phyloP scores from a whole-genome alignment of 1,284 basidiomycete species.

The Ganoderma resinaceum region DNA sequence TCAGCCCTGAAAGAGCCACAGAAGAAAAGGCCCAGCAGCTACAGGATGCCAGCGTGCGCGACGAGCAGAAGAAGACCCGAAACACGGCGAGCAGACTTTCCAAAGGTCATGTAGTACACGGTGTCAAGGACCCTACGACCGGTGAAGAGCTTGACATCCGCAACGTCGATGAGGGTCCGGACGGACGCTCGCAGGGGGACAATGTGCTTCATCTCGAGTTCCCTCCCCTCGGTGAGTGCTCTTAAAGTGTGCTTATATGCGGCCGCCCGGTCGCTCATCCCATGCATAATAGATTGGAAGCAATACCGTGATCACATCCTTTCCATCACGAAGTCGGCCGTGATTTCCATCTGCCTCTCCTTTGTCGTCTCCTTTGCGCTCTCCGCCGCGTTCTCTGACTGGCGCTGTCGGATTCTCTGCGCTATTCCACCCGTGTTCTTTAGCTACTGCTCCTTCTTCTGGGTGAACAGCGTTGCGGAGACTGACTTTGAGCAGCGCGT shows the following conservation, averaged over 20 bases:
- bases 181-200: slow-evolving; percentile 35
- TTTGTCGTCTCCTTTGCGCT: slow-evolving; percentile 35
- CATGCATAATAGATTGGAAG: slow-evolving; percentile 37
- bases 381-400: slow-evolving; percentile 38
- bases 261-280: neutral
- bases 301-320: slow-evolving; percentile 38
- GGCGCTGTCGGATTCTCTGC: slow-evolving; percentile 35
- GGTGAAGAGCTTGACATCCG: slow-evolving; percentile 41
- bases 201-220: slow-evolving; percentile 41
- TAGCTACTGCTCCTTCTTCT: slow-evolving; percentile 41
- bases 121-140: slow-evolving; percentile 41
- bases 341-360: slow-evolving; percentile 35
- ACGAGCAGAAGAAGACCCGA: slow-evolving; percentile 40
- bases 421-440: slow-evolving; percentile 38
- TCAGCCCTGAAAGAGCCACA: slow-evolving; percentile 40
- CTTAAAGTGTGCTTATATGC: neutral
- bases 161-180: slow-evolving; percentile 40
- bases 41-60: slow-evolving; percentile 35
- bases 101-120: slow-evolving; percentile 39
- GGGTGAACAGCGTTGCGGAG: slow-evolving; percentile 36
- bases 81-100: slow-evolving; percentile 36
- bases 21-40: slow-evolving; percentile 42
- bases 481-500: slow-evolving; percentile 44
- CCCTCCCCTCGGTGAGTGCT: slow-evolving; percentile 40
- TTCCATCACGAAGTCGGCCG: slow-evolving; percentile 31